These are phyloP conservation scores for Viola odorata DNA, from an alignment of 345 rosid species.

Conservation along the genomic window DNA sequence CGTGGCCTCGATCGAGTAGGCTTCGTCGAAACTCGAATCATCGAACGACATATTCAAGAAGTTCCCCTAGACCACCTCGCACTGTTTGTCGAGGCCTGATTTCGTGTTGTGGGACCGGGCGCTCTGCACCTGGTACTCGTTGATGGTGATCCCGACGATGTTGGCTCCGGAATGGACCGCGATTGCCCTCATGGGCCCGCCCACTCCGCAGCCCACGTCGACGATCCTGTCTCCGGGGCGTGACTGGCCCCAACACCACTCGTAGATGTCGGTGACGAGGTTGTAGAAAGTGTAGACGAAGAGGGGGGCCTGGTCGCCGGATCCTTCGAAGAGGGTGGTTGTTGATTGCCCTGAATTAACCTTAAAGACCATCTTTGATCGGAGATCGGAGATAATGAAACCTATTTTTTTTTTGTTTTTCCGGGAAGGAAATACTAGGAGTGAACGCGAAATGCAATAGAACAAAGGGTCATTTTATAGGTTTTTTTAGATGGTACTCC, in stretches of 20 bases:
- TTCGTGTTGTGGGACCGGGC: constrained; percentile 84
- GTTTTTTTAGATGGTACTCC: no score
- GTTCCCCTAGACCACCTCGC: constrained; percentile 86
- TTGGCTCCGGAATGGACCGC: constrained; percentile 80
- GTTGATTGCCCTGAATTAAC: no score
- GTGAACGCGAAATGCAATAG: no score
- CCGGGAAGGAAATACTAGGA: no score
- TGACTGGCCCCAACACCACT: constrained; percentile 99
- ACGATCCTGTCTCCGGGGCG: constrained; percentile 57
- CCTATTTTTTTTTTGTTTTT: no score
- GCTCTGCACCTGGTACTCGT: constrained; percentile 89
- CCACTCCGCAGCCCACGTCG: constrained; percentile 93
- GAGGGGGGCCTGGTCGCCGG: constrained; percentile 74
- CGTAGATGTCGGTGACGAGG: constrained; percentile 90
- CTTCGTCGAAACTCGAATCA: constrained; percentile 79
- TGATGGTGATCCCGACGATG: constrained; percentile 89
- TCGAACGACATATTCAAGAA: constrained; percentile 88
- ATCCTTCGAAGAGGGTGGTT: no score
- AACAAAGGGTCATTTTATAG: no score
- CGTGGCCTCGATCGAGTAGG: constrained; percentile 94
- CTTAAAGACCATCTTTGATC: no score
- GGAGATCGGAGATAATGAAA: no score
- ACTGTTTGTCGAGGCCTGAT: constrained; percentile 66
- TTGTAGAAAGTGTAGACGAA: constrained; percentile 94
- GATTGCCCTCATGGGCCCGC: constrained; percentile 99